These are phyloP conservation scores for Nakaseomyces uthaithaninus DNA, from an alignment of 1,139 yeast species.

Conservation along the genomic window DNA sequence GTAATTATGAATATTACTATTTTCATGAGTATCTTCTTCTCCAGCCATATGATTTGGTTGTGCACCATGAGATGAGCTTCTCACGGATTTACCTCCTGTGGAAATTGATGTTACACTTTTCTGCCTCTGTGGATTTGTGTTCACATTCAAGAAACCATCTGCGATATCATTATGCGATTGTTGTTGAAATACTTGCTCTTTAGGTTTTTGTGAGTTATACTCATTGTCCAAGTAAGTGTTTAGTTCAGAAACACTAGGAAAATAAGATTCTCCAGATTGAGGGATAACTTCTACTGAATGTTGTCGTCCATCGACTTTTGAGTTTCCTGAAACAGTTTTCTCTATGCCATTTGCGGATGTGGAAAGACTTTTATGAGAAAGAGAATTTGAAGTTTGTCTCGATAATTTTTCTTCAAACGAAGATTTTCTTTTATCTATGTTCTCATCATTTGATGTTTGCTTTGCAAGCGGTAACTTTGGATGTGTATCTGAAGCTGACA, in stretches of 20 bases:
- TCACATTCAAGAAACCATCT: background rate
- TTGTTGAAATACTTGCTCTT: background rate
- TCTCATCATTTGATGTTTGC: slow-evolving; percentile 5
- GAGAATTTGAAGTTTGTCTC: slow-evolving; percentile 9
- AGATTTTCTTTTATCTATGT: slow-evolving; percentile 10
- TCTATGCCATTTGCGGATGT: slow-evolving; percentile 8
- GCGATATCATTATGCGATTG: background rate
- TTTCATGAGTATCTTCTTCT: slow-evolving; percentile 18
- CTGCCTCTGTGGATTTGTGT: slow-evolving; percentile 10
- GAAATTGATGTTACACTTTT: slow-evolving; percentile 15
- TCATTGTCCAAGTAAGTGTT: slow-evolving; percentile 12
- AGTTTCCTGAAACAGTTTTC: slow-evolving; percentile 10
- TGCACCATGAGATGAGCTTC: slow-evolving; percentile 8
- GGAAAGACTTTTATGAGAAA: slow-evolving; percentile 5
- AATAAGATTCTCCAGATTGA: slow-evolving; percentile 11
- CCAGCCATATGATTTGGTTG: slow-evolving; percentile 9
- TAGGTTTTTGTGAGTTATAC: background rate
- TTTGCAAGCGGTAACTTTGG: background rate
- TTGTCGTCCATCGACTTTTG: slow-evolving; percentile 2
- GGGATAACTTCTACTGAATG: background rate
- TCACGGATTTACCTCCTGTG: slow-evolving; percentile 13
- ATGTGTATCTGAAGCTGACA: background rate
- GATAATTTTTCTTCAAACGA: slow-evolving; percentile 12
- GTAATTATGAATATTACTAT: slow-evolving; percentile 10
- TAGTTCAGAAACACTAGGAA: slow-evolving; percentile 15